phyloP scores from a whole-genome alignment of 805 yeast genomes.

The Lachancea mirantina region DNA sequence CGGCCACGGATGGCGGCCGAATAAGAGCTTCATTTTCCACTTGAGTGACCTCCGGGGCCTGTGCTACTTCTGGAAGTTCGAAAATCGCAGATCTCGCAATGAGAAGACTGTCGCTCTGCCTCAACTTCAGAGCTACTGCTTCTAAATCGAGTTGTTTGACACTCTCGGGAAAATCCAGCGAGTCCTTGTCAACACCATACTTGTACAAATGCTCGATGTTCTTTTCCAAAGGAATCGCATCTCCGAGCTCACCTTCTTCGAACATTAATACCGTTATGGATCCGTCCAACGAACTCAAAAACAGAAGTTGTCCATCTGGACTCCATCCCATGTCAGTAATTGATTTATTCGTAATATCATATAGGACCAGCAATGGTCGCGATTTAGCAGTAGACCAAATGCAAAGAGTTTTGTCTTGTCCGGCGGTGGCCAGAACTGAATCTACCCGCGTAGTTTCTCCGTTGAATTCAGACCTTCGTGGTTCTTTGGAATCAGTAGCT shows the following conservation, averaged over 20 bases:
- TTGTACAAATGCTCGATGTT: constrained; percentile 65
- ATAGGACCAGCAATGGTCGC: constrained; percentile 73
- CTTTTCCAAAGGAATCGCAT: constrained; percentile 52
- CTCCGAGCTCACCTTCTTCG: constrained; percentile 57
- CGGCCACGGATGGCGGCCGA: background rate
- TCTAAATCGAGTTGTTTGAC: constrained; percentile 70
- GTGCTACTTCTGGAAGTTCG: constrained; percentile 12
- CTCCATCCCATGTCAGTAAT: constrained; percentile 90
- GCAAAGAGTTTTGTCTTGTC: constrained; percentile 84
- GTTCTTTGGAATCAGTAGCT: background rate
- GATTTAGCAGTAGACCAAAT: constrained; percentile 78
- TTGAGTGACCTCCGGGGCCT: constrained; percentile 7
- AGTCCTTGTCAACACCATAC: constrained; percentile 84
- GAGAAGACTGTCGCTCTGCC: constrained; percentile 13
- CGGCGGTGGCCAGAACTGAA: constrained; percentile 88
- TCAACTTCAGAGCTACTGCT: constrained; percentile 43
- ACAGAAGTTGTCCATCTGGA: constrained; percentile 69
- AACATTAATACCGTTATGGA: constrained; percentile 62
- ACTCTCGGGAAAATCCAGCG: constrained; percentile 81
- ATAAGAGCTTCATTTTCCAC: constrained; percentile 4
- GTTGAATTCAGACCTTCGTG: background rate
- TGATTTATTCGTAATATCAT: constrained; percentile 66
- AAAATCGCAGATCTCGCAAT: constrained; percentile 3
- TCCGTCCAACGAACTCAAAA: constrained; percentile 78
- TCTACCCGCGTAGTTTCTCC: constrained; percentile 32